These are phyloP conservation scores for Mycosarcoma mackinlayi DNA, from an alignment of 1,284 basidiomycete genomes.

Conservation along the genomic window DNA sequence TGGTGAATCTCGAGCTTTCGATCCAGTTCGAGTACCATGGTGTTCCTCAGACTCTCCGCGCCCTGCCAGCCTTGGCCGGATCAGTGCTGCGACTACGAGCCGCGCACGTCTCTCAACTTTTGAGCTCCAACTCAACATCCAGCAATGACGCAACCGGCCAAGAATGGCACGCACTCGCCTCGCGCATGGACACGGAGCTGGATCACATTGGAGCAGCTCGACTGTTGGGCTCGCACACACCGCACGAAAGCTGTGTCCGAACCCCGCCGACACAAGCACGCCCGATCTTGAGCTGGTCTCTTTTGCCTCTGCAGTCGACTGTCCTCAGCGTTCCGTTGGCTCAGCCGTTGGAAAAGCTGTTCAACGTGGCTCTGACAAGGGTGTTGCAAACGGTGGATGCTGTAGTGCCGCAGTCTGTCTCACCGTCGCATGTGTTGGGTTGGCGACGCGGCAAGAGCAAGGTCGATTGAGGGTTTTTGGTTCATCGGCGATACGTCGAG, in stretches of 20 bases:
- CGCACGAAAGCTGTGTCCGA: conserved; percentile 31
- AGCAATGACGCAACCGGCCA: not conserved
- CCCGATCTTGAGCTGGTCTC: not conserved
- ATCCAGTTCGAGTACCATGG: conserved; percentile 20
- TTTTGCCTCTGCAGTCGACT: conserved; percentile 8
- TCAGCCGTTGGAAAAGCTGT: conserved; percentile 1
- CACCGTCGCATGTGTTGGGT: conserved; percentile 8
- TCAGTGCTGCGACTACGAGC: conserved; percentile 14
- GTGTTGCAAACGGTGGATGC: conserved; percentile 13
- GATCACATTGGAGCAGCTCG: conserved; percentile 32
- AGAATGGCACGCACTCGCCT: conserved; percentile 30
- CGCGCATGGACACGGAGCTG: conserved; percentile 35
- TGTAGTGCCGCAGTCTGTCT: conserved; percentile 5
- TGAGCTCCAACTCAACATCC: not conserved
- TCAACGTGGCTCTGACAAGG: conserved; percentile 8
- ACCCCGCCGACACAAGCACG: conserved; percentile 6
- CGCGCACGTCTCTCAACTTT: not conserved
- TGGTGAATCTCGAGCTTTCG: conserved; percentile 30
- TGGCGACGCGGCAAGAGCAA: conserved; percentile 12
- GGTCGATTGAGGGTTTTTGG: conserved; percentile 18
- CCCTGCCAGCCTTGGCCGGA: conserved; percentile 12
- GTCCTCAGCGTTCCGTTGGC: conserved; percentile 16
- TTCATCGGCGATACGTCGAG: no score
- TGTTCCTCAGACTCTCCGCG: conserved; percentile 5
- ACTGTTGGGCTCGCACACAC: conserved; percentile 22